Base-by-base conservation (phyloP, 495 filamentous ascomycete genomes). In the Usnea hakonensis region DNA sequence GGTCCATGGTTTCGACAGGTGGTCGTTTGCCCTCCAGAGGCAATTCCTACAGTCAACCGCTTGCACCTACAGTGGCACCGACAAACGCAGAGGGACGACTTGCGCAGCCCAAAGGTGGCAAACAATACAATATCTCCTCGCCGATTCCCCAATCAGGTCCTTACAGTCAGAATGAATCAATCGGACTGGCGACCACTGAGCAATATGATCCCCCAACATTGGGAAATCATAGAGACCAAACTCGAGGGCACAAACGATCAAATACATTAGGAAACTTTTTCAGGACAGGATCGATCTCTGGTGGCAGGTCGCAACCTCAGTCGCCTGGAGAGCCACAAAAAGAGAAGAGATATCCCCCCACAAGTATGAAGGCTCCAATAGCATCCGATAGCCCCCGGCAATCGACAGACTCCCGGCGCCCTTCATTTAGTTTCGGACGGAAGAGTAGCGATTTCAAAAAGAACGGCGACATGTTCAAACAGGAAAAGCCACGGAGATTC, bases 41-140 rank as follows among this genome's bases (percentile, higher is more conserved):
- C 56, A 80, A 80, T 59, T 95, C 90, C 56, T 97, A 98, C 71
- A 88, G 89, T 65, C 89, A 90, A 74, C 93, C 94, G 52, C 84
- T 88, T 67, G 90, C 90, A 59, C 91, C 94, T 36, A 87, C 89
- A 63, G 84, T 97, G 66, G 91, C 90, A 58, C 86, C 87, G 71
- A 92, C 91, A 43, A 96, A 95, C 78, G 93, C 85, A 40, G 88
- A 96, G 74, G 94, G 90, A 64, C 87, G 88, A 66, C 87, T 98
- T 63, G 85, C 91, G 61, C 92, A 95, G 72, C 94, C 94, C 41
- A 86, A 82, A 65, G 80, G 76, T 63, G 75, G 79, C 19, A 90
- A 87, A 71, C 83, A 84, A 62, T 95, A 95, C 68, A 81, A 82
- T 32, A 90, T 94, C 46, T 89, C 90, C 23, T 78, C 77, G 57